Percentiles rank a stretch among this genome's conserved stretches.
Evolutionary conservation across 2,329 filamentous ascomycete genomes (phyloP).

Genomic region (Penicillium sp.): DNA sequence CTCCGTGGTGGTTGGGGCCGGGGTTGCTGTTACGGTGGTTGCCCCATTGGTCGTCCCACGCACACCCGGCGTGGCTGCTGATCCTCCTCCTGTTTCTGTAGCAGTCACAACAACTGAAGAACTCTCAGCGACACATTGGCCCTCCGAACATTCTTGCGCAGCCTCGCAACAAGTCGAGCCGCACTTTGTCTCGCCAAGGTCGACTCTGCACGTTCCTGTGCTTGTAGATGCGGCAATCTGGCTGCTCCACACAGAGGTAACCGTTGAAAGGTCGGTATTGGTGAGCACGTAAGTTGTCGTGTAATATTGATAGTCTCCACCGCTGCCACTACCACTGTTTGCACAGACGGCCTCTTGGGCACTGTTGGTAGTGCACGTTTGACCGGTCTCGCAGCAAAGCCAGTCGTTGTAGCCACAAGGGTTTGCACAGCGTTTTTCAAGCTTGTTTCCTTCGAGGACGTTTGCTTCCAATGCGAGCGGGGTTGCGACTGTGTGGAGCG

Average conservation of each 20-base stretch:
- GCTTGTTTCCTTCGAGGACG: constrained; percentile 16
- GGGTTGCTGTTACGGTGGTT: constrained; percentile 46
- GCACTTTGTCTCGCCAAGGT: constrained; percentile 46
- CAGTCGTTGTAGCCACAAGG: constrained; percentile 54
- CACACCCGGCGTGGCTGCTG: constrained; percentile 38
- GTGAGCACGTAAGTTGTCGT: constrained; percentile 56
- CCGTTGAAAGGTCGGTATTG: constrained; percentile 56
- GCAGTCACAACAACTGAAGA: constrained; percentile 42
- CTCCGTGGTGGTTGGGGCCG: constrained; percentile 44
- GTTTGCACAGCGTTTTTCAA: constrained; percentile 47
- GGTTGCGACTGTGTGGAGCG: constrained; percentile 29
- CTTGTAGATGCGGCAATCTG: constrained; percentile 27
- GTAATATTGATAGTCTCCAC: constrained; percentile 52
- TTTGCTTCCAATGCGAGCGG: constrained; percentile 30
- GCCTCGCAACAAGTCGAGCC: constrained; percentile 48
- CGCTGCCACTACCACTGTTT: constrained; percentile 23
- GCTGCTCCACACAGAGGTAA: constrained; percentile 56
- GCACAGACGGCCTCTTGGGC: constrained; percentile 52
- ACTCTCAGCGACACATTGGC: constrained; percentile 43
- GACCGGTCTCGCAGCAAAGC: constrained; percentile 50
- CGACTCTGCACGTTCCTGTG: constrained; percentile 47
- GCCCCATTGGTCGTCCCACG: constrained; percentile 47
- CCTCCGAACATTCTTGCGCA: constrained; percentile 45
- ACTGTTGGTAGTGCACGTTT: constrained; percentile 53
- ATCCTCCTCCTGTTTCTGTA: constrained; percentile 19